These are phyloP conservation scores for Lasiodiplodia citricola DNA, from an alignment of 2,329 filamentous ascomycete species.

Conservation along the genomic window DNA sequence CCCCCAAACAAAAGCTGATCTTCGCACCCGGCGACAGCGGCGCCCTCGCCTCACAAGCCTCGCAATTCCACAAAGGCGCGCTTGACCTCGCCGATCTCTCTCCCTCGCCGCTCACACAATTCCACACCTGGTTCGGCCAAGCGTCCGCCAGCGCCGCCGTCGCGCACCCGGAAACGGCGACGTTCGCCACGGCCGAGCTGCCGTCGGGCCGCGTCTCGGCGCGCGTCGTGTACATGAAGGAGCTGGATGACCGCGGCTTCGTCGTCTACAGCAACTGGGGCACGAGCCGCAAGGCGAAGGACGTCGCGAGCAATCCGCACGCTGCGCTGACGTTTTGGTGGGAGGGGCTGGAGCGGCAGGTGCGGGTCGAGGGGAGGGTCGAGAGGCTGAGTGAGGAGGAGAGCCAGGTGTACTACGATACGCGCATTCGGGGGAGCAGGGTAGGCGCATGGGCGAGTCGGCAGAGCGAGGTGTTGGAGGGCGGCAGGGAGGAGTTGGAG, in stretches of 20 bases:
- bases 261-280: constrained; percentile 94
- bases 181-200: constrained; percentile 80
- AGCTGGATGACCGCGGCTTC: constrained; percentile 82
- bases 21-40: constrained; percentile 67
- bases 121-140: constrained; percentile 85
- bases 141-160: constrained; percentile 64
- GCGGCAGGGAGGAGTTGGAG: constrained; percentile 72
- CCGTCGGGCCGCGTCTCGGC: constrained; percentile 84
- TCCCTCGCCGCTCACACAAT: constrained; percentile 76
- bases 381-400: constrained; percentile 72
- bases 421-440: constrained; percentile 75
- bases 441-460: constrained; percentile 93
- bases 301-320: constrained; percentile 75
- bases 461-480: constrained; percentile 78
- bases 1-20: constrained; percentile 45
- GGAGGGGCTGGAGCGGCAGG: constrained; percentile 84
- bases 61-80: constrained; percentile 73
- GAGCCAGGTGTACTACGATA: constrained; percentile 70
- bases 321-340: constrained; percentile 91
- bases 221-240: constrained; percentile 92
- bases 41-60: constrained; percentile 63
- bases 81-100: constrained; percentile 68
- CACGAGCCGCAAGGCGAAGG: constrained; percentile 69
- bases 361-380: constrained; percentile 81
- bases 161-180: constrained; percentile 85